phyloP scores from a whole-genome alignment of 2,329 filamentous ascomycete species.

The Seiridium unicorne region DNA sequence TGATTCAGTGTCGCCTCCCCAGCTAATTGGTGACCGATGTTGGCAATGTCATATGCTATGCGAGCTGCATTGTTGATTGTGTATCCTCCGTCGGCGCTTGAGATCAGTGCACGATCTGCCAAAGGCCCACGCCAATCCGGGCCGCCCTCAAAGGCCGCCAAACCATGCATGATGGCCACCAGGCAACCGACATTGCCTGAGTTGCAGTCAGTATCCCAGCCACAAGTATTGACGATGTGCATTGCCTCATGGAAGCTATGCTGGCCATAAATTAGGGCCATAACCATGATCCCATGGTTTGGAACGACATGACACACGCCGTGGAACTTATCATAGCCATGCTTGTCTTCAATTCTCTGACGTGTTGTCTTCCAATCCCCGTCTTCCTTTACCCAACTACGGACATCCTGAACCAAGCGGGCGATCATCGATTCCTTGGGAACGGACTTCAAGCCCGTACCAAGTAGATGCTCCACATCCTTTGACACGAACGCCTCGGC shows the following conservation, averaged over 20 bases:
- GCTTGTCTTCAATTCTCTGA: slow-evolving; percentile 30
- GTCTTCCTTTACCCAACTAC: slow-evolving; percentile 25
- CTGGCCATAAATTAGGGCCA: slow-evolving; percentile 28
- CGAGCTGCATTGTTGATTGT: slow-evolving; percentile 33
- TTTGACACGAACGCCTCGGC: slow-evolving; percentile 32
- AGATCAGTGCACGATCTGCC: slow-evolving; percentile 32
- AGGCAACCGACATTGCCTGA: slow-evolving; percentile 35
- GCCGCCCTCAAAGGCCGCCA: slow-evolving; percentile 22
- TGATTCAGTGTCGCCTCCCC: slow-evolving; percentile 14
- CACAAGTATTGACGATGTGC: slow-evolving; percentile 33
- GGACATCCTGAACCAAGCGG: slow-evolving; percentile 25
- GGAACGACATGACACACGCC: slow-evolving; percentile 32
- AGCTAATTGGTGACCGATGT: slow-evolving; percentile 23
- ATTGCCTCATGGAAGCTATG: slow-evolving; percentile 30
- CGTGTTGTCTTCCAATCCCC: slow-evolving; percentile 30
- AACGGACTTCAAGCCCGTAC: slow-evolving; percentile 26
- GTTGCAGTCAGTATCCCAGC: slow-evolving; percentile 38
- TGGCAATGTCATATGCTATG: slow-evolving; percentile 27
- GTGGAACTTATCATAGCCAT: slow-evolving; percentile 30
- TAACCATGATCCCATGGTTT: slow-evolving; percentile 32
- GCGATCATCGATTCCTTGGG: slow-evolving; percentile 27
- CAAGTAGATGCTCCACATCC: slow-evolving; percentile 30
- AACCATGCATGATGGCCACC: slow-evolving; percentile 32
- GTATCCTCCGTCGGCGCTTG: slow-evolving; percentile 33
- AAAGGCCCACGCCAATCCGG: slow-evolving; percentile 33